Evolutionary conservation across 1,284 basidiomycete species (phyloP), one percentile per base, ranked within the genome.

Genomic region (Neotropicomus parvogracilis): DNA sequence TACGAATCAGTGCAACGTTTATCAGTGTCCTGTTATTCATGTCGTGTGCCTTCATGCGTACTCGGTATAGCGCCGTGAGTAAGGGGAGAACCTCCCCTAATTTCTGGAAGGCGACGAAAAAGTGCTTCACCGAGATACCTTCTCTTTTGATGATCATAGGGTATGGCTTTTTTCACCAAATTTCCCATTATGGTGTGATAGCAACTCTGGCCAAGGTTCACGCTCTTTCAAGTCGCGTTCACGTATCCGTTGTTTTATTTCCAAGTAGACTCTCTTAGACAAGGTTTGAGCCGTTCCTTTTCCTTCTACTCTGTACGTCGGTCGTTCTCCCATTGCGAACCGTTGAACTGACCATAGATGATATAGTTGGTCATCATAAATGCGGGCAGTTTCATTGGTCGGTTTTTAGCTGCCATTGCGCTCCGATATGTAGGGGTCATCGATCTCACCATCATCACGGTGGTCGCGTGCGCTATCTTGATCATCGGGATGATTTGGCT

Each of bases 351-450:
- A 62, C 17, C 1, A 19, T 2, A 12, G 2, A 19, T 11, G 9
- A 20, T 32, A 6, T n/a, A 78, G 75, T 51, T 76, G 20, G 67
- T 72, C 13, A 68, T 79, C 11, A 46, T 79, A 35, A 77, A 75
- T 53, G 71, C 53, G 2, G 64, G 69, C 3, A 73, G 69, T 51
- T 62, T 69, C 20, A 1, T 79, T 46, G 74, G 71, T 8, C 70
- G 75, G 26, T 52, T 73, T 10, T 10, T 67, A 6, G 65, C 71
- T 1, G 71, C 67, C 39, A 31, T 68, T 1, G 48, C 77, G 19
- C 64, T 69, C 7, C 54, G 58, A 33, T 65, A 60, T 21, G 42
- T 70, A 26, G 75, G 77, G 3, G 64, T 70, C 4, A 64, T 75
- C 49, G 72, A 77, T 49, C 53, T 74, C 13, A 57, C 72, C 10